Evolutionary conservation across 2,329 filamentous ascomycete genomes (phyloP), one percentile per base, ranked within the genome.

Genomic region (Colletotrichum lupini): DNA sequence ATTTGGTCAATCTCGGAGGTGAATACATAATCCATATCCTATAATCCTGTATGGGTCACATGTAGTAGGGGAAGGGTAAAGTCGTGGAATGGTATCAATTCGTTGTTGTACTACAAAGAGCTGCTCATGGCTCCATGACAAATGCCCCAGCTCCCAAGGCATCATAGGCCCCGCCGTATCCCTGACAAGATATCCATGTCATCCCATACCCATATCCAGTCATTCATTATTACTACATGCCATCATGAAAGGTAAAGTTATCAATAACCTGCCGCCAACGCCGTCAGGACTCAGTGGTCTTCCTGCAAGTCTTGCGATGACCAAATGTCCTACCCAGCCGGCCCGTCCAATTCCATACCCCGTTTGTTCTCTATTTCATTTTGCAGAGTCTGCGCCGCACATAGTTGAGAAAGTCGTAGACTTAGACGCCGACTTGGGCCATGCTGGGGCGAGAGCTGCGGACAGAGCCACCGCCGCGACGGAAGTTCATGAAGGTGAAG

Each of bases 351-450:
- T n/a, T 22, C 28, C 19, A 52, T 24, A 14, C 12, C 24, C 8
- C 12, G 14, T 14, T 32, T 28, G 26, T 63, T n/a, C 30, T 30
- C 42, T 63, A 49, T 57, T 9, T 5, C 42, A 49, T 42, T 24
- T 30, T n/a, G 28, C 19, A 14, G 7, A n/a, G n/a, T 66, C 9
- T 35, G n/a, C 52, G 35, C 19, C 26, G 14, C 8, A 35, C 53
- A 35, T 16, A 9, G 14, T 46, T 32, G 32, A 14, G 7, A 24
- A 5, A 53, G 3, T 9, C 6, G 4, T 3, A 22, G 4, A 26
- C 58, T 82, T 83, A 88, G 60, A 86, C 87, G 76, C 85, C 81
- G 74, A 90, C 85, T 82, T 91, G 89, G 67, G 87, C 87, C 89
- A 91, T 91, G 77, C 81, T 85, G 66, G 89, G 89, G 30, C 81